Percentiles rank a stretch among this genome's conserved stretches.
phyloP scores from a whole-genome alignment of 139 green algal species.

The Picochlorum sp. region DNA sequence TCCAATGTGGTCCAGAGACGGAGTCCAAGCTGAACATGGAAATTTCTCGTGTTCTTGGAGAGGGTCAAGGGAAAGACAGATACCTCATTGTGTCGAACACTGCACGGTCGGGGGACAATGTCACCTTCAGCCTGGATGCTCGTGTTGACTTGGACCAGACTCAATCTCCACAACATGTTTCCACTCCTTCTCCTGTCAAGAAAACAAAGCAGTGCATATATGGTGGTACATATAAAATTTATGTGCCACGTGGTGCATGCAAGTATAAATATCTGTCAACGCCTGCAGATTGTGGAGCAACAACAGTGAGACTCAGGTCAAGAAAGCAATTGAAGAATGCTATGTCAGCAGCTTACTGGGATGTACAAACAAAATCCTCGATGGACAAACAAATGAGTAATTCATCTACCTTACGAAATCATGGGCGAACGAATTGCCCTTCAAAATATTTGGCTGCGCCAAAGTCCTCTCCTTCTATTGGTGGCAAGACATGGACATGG shows the following conservation, averaged over 20 bases:
- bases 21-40: neutral
- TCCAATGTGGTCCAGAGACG: neutral
- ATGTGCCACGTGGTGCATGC: constrained; percentile 1
- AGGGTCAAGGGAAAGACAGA: neutral
- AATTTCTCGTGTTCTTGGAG: neutral
- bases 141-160: neutral
- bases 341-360: neutral
- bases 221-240: neutral
- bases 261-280: constrained; percentile 2
- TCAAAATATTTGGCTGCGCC: constrained; percentile 4
- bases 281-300: neutral
- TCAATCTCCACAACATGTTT: neutral
- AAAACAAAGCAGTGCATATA: neutral
- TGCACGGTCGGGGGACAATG: neutral
- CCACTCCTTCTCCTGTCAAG: neutral
- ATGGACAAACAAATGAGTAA: neutral
- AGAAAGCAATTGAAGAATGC: neutral
- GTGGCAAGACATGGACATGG: neutral
- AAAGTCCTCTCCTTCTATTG: constrained; percentile 2
- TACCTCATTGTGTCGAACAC: neutral
- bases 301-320: neutral
- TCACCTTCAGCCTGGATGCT: neutral
- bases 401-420: neutral
- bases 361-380: neutral
- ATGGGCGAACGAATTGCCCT: constrained; percentile 3